phyloP scores from a whole-genome alignment of 2,329 filamentous ascomycete genomes.

The Verticillium dahliae region DNA sequence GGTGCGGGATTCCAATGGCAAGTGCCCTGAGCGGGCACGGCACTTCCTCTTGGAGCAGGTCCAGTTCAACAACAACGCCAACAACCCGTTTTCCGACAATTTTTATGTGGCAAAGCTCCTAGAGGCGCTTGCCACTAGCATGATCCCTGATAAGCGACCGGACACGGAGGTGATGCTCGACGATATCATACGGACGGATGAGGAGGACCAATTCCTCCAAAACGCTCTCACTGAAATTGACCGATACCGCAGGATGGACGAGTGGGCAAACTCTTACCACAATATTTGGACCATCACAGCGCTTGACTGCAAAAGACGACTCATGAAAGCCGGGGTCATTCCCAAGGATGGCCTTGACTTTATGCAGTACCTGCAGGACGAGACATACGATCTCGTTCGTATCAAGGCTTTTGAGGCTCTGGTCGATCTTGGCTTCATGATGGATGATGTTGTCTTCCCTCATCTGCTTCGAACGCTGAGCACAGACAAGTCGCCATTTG shows the following conservation, averaged over 20 bases:
- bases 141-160: slow-evolving; percentile 38
- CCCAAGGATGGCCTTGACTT: slow-evolving; percentile 48
- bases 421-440: slow-evolving; percentile 55
- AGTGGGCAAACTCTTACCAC: slow-evolving; percentile 62
- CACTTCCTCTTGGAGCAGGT: slow-evolving; percentile 84
- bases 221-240: slow-evolving; percentile 57
- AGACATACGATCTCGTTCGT: slow-evolving; percentile 54
- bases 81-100: slow-evolving; percentile 83
- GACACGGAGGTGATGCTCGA: slow-evolving; percentile 15
- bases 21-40: slow-evolving; percentile 72
- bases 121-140: slow-evolving; percentile 49
- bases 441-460: slow-evolving; percentile 46
- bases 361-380: slow-evolving; percentile 58
- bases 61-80: slow-evolving; percentile 89
- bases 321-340: slow-evolving; percentile 61
- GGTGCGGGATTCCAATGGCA: slow-evolving; percentile 68
- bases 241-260: slow-evolving; percentile 59
- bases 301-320: slow-evolving; percentile 51
- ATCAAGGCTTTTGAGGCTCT: slow-evolving; percentile 61
- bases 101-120: slow-evolving; percentile 83
- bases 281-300: slow-evolving; percentile 60
- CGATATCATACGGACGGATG: slow-evolving; percentile 33
- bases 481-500: slow-evolving; percentile 57
- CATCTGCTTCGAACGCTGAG: slow-evolving; percentile 53
- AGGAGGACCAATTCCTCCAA: slow-evolving; percentile 41